These are phyloP conservation scores for Phaseolus coccineus DNA, from an alignment of 331 rosid species.

Conservation along the genomic window DNA sequence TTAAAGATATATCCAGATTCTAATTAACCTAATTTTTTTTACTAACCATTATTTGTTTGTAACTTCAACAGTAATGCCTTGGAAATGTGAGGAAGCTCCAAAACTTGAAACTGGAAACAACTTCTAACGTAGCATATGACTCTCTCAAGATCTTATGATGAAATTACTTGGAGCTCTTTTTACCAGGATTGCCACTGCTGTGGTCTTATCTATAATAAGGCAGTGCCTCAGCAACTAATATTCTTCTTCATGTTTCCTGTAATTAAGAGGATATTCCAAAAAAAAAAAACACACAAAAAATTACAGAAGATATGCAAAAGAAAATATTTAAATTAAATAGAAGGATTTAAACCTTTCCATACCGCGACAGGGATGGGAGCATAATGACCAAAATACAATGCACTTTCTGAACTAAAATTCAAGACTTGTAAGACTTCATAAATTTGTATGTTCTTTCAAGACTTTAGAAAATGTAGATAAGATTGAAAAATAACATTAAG, in stretches of 20 bases:
- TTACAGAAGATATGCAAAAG: neutral
- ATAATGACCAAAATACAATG: neutral
- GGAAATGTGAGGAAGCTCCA: neutral
- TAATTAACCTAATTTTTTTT: neutral
- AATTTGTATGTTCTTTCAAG: neutral
- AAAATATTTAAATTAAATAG: neutral
- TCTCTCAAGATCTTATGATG: neutral
- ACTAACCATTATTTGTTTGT: neutral
- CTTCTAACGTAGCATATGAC: neutral
- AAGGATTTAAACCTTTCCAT: conserved; percentile 5
- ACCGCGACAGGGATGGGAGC: neutral
- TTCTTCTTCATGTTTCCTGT: neutral
- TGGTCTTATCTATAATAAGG: neutral
- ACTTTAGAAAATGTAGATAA: neutral
- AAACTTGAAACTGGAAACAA: neutral
- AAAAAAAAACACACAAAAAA: neutral
- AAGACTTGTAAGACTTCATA: neutral
- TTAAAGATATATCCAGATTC: neutral
- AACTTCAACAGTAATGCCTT: neutral
- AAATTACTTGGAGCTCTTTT: neutral
- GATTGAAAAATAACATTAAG: neutral
- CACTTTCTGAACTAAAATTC: neutral
- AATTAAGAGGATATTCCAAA: neutral
- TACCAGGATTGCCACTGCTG: neutral
- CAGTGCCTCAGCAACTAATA: neutral